Evolutionary conservation across 768 basidiomycete genomes (phyloP).

Genomic region (Phanerochaete carnosa): DNA sequence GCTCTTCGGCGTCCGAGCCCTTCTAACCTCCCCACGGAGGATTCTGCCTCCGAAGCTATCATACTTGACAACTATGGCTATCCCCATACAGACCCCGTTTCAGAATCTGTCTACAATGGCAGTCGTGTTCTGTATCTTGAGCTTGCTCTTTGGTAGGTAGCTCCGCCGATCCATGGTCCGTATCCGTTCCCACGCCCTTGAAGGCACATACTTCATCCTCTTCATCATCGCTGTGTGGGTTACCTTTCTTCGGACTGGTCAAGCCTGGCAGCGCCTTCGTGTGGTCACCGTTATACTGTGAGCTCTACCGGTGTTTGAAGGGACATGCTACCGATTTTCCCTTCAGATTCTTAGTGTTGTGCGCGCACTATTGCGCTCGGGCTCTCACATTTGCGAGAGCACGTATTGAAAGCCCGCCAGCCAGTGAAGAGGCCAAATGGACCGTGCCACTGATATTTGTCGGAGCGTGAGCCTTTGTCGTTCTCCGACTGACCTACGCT

Average conservation of each 20-base stretch:
- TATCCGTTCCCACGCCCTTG: neutral
- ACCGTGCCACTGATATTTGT: conserved; percentile 16
- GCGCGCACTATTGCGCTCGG: conserved; percentile 19
- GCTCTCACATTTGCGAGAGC: conserved; percentile 19
- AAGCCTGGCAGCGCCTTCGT: conserved; percentile 12
- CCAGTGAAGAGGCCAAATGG: conserved; percentile 17
- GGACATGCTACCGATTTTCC: neutral
- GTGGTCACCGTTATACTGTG: conserved; percentile 19
- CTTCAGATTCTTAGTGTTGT: conserved; percentile 18
- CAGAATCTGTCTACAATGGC: conserved; percentile 7
- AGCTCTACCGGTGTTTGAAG: neutral
- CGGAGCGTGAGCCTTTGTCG: conserved; percentile 13
- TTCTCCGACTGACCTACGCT: neutral
- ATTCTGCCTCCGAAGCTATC: neutral
- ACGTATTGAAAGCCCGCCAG: conserved; percentile 10
- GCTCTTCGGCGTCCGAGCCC: neutral
- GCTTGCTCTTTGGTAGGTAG: conserved; percentile 11
- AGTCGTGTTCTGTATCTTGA: conserved; percentile 1
- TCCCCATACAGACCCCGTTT: conserved; percentile 2
- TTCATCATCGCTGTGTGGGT: conserved; percentile 22
- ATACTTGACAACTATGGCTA: neutral
- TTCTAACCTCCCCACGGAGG: neutral
- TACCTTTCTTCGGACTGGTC: conserved; percentile 3
- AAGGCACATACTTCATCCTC: conserved; percentile 21
- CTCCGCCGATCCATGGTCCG: neutral